phyloP scores from a whole-genome alignment of 2,329 filamentous ascomycete genomes.

The Sclerotinia trifoliorum region DNA sequence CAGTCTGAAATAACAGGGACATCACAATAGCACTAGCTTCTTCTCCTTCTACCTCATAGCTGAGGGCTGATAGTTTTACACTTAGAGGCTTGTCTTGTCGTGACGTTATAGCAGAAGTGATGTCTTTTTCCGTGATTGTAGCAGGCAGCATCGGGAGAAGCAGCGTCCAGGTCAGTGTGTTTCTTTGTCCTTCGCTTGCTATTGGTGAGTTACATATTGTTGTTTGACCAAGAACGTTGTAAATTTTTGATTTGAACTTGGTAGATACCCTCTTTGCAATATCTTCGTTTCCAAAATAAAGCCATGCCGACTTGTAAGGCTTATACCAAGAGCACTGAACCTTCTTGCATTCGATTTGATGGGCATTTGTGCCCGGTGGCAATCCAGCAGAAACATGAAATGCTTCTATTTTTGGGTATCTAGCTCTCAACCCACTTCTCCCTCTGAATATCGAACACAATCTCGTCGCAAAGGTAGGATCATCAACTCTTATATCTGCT shows the following conservation, averaged over 20 bases:
- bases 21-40: constrained; percentile 29
- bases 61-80: constrained; percentile 26
- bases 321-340: constrained; percentile 36
- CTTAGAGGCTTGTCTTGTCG: constrained; percentile 27
- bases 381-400: constrained; percentile 4
- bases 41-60: constrained; percentile 25
- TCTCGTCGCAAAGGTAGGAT: constrained; percentile 31
- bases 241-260: constrained; percentile 31
- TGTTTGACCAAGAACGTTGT: constrained; percentile 29
- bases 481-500: constrained; percentile 30
- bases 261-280: constrained; percentile 31
- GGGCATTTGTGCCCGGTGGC: constrained; percentile 20
- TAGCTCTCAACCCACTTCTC: constrained; percentile 11
- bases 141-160: constrained; percentile 31
- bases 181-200: not conserved
- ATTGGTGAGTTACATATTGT: constrained; percentile 24
- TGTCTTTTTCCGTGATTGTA: constrained; percentile 26
- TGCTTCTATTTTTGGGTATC: not conserved
- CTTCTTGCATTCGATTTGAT: constrained; percentile 33
- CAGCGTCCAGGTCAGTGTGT: constrained; percentile 32
- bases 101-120: constrained; percentile 25
- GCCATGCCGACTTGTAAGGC: constrained; percentile 30
- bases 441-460: constrained; percentile 24
- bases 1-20: constrained; percentile 23
- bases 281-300: constrained; percentile 33